Conservation (phyloP, 495 filamentous ascomycete species). For the Mytilinidion resinicola region DNA sequence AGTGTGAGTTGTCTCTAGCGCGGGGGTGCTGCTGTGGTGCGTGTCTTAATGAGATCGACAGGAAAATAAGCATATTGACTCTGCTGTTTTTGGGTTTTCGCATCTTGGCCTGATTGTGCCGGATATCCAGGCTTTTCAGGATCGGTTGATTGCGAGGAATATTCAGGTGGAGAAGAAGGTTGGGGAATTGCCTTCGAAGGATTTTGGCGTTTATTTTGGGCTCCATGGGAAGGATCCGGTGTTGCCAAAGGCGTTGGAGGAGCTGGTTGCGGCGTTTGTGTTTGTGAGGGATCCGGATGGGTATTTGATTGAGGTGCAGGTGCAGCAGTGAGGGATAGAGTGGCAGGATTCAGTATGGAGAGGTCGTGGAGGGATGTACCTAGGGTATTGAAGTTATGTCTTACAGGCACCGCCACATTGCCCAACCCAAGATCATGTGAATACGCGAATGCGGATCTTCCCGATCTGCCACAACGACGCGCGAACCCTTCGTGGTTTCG, state of each 20-base stretch:
- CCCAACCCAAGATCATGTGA: too few relatives aligned
- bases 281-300: constrained; percentile 33
- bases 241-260: constrained; percentile 10
- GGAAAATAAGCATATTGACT: background rate
- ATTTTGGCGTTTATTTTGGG: constrained; percentile 15
- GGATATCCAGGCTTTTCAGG: constrained; percentile 27
- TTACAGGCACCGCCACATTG: too few relatives aligned
- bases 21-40: background rate
- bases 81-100: background rate
- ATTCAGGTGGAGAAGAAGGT: constrained; percentile 28
- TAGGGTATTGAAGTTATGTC: too few relatives aligned
- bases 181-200: constrained; percentile 8
- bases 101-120: constrained; percentile 33
- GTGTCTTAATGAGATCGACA: background rate
- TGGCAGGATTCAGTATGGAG: too few relatives aligned
- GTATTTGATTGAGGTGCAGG: constrained; percentile 33
- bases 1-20: constrained; percentile 6
- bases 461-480: too few relatives aligned
- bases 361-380: too few relatives aligned
- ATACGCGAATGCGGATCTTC: too few relatives aligned
- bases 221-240: constrained; percentile 13
- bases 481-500: too few relatives aligned
- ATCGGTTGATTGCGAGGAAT: constrained; percentile 16
- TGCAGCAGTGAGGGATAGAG: too few relatives aligned
- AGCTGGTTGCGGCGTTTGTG: constrained; percentile 6